Evolutionary conservation across 257 asterid species (phyloP).

Genomic region (Ligustrum vulgare): DNA sequence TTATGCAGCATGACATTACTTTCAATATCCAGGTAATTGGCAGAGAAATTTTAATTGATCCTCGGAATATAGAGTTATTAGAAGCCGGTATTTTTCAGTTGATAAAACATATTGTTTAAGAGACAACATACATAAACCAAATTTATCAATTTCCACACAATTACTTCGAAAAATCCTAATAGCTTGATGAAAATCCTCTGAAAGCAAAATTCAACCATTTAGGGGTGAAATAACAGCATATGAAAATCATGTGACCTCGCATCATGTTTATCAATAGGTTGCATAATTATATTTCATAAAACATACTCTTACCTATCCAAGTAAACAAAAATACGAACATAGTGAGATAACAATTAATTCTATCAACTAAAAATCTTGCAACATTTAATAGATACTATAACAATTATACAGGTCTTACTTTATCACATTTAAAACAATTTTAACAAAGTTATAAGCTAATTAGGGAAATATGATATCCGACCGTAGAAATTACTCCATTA

Average conservation of each 20-base stretch:
- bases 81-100: background rate
- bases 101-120: background rate
- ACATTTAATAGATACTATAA: background rate
- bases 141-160: background rate
- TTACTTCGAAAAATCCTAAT: background rate
- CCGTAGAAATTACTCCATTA: no score
- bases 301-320: background rate
- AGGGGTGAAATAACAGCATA: background rate
- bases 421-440: background rate
- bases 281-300: background rate
- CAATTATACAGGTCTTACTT: background rate
- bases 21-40: background rate
- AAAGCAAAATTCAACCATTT: background rate
- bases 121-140: background rate
- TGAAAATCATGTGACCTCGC: background rate
- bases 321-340: slow-evolving; percentile 6
- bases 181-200: background rate
- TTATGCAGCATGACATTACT: background rate
- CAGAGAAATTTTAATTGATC: background rate
- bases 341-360: slow-evolving; percentile 18
- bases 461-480: background rate
- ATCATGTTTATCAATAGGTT: background rate
- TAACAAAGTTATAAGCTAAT: background rate
- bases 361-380: background rate
- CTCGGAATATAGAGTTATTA: background rate